Conservation (phyloP, 176 grass and related monocot species). For the Olyra latifolia region DNA sequence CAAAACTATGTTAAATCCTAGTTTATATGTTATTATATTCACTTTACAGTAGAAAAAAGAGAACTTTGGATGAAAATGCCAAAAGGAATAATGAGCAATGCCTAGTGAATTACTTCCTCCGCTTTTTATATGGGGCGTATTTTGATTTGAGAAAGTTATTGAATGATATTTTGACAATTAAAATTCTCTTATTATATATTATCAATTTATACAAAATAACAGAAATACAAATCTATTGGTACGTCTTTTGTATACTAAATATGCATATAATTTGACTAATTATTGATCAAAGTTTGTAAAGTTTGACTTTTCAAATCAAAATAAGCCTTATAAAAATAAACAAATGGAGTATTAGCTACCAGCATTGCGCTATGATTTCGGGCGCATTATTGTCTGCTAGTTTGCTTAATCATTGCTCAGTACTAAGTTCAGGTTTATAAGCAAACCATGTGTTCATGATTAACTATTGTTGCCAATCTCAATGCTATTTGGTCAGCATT, state of each 20-base stretch:
- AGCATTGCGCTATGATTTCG: not conserved
- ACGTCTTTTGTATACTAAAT: no score
- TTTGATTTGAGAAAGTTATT: no score
- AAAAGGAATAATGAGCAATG: not conserved
- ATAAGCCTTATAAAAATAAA: no score
- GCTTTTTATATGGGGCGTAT: no score
- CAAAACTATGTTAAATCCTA: not conserved
- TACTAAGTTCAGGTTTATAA: not conserved
- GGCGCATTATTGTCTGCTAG: conserved; percentile 1
- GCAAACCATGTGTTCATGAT: not conserved
- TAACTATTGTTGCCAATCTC: not conserved
- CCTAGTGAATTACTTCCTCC: not conserved
- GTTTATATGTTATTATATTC: not conserved
- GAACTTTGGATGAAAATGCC: not conserved
- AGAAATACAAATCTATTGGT: no score
- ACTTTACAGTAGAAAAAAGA: not conserved
- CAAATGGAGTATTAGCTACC: no score
- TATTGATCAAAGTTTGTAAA: no score
- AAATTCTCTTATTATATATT: no score
- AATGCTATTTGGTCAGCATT: not conserved
- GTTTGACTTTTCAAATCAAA: no score
- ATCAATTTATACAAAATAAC: no score
- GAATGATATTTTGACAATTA: no score
- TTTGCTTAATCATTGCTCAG: conserved; percentile 3
- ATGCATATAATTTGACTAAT: no score